Base-by-base conservation (phyloP, 495 filamentous ascomycete species). In the Hyaloscypha finlandica region DNA sequence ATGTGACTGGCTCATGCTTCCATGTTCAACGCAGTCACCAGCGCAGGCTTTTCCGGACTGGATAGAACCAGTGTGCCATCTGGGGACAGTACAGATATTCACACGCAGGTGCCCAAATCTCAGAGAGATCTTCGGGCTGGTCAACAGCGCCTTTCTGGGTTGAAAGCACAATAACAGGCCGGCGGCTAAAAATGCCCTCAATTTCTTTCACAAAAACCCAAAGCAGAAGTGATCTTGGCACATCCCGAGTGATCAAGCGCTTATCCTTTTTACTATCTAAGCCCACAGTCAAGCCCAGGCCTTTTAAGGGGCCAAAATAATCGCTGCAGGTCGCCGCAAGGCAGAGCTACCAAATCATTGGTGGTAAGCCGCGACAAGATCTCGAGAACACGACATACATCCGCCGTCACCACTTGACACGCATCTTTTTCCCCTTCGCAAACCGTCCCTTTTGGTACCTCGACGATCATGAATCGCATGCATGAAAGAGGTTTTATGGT, bases 251-350 rank as follows among this genome's bases (percentile, higher is more conserved):
- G 35, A 30, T 30, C 39, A 51, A 37, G 59, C 59, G 59, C 39
- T 51, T 61, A 51, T 20, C 39, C 59, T 20, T 37, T 59, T 37
- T 59, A 20, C 57, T 45, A 37, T 33, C 33, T 37, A 22, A 59
- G 56, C n/a, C 32, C 30, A 1, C 56, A 8, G 8, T 37, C 11
- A 30, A 29, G 35, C 59, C 58, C 65, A 67, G 65, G 65, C 65
- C 65, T 39, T 32, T 54, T 55, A 61, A 67, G 65, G 58, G 65
- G 65, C 65, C 65, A 60, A 12, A 33, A 16, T 4, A 48, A 63
- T 65, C 53, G 64, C 64, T 66, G 64, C 64, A 66, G 39, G 64
- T 66, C 35, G 64, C 64, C 64, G 64, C 64, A 60, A 12, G 9
- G 54, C 63, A 66, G 37, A 25, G 29, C 32, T 39, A 31, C 55